These are phyloP conservation scores for Croton setiger DNA, from an alignment of 441 rosid genomes.

Conservation along the genomic window DNA sequence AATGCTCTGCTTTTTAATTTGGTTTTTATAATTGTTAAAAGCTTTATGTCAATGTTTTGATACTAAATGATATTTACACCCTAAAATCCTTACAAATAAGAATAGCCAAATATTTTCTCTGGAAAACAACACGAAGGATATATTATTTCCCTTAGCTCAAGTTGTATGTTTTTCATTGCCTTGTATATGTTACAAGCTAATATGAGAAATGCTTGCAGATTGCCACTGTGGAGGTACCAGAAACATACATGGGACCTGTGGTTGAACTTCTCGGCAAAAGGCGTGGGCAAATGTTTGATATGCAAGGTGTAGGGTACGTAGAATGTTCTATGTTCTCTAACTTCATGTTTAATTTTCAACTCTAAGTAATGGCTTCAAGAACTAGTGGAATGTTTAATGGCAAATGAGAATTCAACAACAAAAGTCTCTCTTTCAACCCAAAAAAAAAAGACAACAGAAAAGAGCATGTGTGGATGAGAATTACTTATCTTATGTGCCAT, in stretches of 20 bases:
- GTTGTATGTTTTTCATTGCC: conserved; percentile 1
- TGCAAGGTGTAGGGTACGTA: conserved; percentile 85
- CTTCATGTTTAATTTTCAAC: conserved; percentile 1
- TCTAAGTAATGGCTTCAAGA: background rate
- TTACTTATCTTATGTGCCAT: background rate
- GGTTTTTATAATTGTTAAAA: conserved; percentile 1
- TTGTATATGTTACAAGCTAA: conserved; percentile 4
- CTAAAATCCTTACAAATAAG: background rate
- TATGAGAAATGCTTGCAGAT: conserved; percentile 41
- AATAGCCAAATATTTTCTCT: background rate
- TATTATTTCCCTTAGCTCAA: conserved; percentile 1
- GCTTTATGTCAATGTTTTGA: conserved; percentile 14
- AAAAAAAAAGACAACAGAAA: background rate
- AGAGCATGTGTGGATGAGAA: background rate
- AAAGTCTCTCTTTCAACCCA: no score
- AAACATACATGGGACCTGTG: conserved; percentile 92
- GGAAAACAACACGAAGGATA: background rate
- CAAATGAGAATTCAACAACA: background rate
- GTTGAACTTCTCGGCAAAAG: conserved; percentile 98
- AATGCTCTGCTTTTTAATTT: background rate
- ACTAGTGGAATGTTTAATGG: background rate
- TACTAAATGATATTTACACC: conserved; percentile 2
- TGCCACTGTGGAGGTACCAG: conserved; percentile 96
- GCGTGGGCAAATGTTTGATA: conserved; percentile 95
- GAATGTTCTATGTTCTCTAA: conserved; percentile 17